Evolutionary conservation across 2,329 filamentous ascomycete species (phyloP).

Genomic region (Zymoseptoria crescenta): DNA sequence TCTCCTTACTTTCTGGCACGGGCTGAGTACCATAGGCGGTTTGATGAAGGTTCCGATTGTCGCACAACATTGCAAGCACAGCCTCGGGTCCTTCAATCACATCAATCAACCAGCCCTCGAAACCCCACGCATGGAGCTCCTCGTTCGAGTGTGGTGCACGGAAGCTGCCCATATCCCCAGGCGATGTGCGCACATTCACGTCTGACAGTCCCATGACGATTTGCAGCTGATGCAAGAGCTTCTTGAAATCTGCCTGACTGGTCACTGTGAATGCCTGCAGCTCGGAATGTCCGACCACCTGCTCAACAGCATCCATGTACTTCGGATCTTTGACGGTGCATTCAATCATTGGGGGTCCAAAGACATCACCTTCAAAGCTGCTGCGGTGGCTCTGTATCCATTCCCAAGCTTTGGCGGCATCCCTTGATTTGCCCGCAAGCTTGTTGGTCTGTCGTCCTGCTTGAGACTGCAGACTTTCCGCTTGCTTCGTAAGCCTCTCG

Average conservation of each 20-base stretch:
- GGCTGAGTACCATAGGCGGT: conserved; percentile 58
- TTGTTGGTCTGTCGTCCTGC: conserved; percentile 64
- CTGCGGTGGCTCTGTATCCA: conserved; percentile 70
- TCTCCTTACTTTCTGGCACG: conserved; percentile 59
- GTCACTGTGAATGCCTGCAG: conserved; percentile 65
- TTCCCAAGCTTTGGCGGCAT: conserved; percentile 64
- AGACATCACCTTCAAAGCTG: conserved; percentile 67
- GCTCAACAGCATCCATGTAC: conserved; percentile 56
- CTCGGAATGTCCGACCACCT: conserved; percentile 46
- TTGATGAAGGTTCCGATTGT: conserved; percentile 59
- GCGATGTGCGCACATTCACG: conserved; percentile 61
- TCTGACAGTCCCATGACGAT: conserved; percentile 57
- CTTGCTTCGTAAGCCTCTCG: conserved; percentile 39
- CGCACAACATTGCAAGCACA: conserved; percentile 82
- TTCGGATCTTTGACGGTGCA: conserved; percentile 69
- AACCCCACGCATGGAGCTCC: conserved; percentile 52
- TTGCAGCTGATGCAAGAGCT: conserved; percentile 59
- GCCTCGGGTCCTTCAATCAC: conserved; percentile 71
- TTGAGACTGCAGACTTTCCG: conserved; percentile 61
- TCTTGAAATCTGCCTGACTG: conserved; percentile 64
- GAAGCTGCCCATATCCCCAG: conserved; percentile 48
- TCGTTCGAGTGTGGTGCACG: conserved; percentile 47
- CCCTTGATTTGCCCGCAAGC: conserved; percentile 52
- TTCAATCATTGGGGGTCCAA: conserved; percentile 70
- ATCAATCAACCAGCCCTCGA: conserved; percentile 75